These are phyloP conservation scores for Botrytis cinerea DNA, from an alignment of 2,329 filamentous ascomycete species.

Conservation along the genomic window DNA sequence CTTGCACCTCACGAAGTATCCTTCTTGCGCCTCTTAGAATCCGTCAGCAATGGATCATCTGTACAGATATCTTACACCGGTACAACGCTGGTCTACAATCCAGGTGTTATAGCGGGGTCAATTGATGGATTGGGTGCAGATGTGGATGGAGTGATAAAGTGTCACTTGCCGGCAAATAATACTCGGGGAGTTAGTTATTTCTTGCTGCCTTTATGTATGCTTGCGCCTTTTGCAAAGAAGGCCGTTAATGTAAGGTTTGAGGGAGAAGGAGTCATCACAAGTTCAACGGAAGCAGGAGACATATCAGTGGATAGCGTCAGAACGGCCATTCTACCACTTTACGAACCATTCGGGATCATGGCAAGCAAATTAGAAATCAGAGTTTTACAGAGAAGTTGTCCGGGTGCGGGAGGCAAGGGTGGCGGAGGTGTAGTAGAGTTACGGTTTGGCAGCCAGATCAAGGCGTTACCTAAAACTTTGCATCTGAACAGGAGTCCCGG, in stretches of 20 bases:
- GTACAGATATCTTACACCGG: conserved; percentile 97
- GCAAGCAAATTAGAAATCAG: conserved; percentile 80
- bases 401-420: conserved; percentile 71
- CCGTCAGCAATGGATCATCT: conserved; percentile 90
- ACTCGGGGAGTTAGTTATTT: conserved; percentile 87
- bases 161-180: conserved; percentile 76
- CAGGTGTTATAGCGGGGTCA: conserved; percentile 87
- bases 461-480: conserved; percentile 82
- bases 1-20: conserved; percentile 92
- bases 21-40: conserved; percentile 89
- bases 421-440: conserved; percentile 93
- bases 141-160: conserved; percentile 68
- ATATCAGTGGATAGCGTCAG: conserved; percentile 91
- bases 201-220: conserved; percentile 81
- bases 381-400: conserved; percentile 77
- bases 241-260: conserved; percentile 88
- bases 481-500: conserved; percentile 82
- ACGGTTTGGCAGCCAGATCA: conserved; percentile 88
- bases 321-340: conserved; percentile 87
- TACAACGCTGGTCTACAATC: conserved; percentile 88
- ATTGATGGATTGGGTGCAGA: conserved; percentile 69
- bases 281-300: conserved; percentile 79
- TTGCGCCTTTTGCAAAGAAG: conserved; percentile 91
- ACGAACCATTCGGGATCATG: conserved; percentile 83
- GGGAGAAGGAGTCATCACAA: conserved; percentile 90